Percentiles rank a stretch among this genome's conserved stretches.
Evolutionary conservation across 805 yeast species (phyloP).

Genomic region (Cyberlindnera mrakii): DNA sequence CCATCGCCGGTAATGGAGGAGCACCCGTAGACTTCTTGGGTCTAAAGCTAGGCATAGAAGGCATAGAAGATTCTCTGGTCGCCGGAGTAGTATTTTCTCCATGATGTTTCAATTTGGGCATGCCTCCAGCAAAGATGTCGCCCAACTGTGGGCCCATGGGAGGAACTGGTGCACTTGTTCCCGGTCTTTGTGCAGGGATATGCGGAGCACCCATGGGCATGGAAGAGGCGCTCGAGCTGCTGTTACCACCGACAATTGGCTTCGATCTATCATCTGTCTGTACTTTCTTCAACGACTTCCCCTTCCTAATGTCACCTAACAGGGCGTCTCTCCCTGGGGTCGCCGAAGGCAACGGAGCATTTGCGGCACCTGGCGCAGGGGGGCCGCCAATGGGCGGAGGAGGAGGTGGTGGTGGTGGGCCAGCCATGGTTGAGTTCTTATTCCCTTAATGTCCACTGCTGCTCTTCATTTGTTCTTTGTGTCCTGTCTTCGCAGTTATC

Average conservation of each 20-base stretch:
- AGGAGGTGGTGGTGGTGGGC: conserved; percentile 63
- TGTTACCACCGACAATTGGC: conserved; percentile 36
- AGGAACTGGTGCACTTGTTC: conserved; percentile 15
- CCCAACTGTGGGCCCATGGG: conserved; percentile 19
- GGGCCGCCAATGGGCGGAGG: conserved; percentile 40
- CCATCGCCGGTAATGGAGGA: conserved; percentile 6
- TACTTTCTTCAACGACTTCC: conserved; percentile 53
- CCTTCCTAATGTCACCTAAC: conserved; percentile 79
- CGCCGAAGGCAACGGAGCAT: conserved; percentile 22
- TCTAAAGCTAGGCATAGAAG: conserved; percentile 21
- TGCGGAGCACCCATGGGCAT: conserved; percentile 2
- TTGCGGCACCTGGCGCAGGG: conserved; percentile 45
- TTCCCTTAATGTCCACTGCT: too few relatives aligned
- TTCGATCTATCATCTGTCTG: conserved; percentile 62
- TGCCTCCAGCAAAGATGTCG: conserved; percentile 22
- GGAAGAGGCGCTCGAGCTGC: background rate
- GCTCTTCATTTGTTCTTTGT: too few relatives aligned
- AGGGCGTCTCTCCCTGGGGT: conserved; percentile 46
- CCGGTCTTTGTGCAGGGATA: conserved; percentile 1
- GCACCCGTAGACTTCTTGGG: conserved; percentile 12
- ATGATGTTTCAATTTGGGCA: conserved; percentile 20
- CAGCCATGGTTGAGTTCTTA: conserved; percentile 23
- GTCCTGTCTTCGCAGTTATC: too few relatives aligned
- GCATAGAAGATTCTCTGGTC: conserved; percentile 24
- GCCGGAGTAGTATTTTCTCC: conserved; percentile 1